Percentiles rank a stretch among this genome's conserved stretches.
These are phyloP conservation scores for Hapsidospora chrysogenum DNA, from an alignment of 495 filamentous ascomycete genomes.

Conservation along the genomic window DNA sequence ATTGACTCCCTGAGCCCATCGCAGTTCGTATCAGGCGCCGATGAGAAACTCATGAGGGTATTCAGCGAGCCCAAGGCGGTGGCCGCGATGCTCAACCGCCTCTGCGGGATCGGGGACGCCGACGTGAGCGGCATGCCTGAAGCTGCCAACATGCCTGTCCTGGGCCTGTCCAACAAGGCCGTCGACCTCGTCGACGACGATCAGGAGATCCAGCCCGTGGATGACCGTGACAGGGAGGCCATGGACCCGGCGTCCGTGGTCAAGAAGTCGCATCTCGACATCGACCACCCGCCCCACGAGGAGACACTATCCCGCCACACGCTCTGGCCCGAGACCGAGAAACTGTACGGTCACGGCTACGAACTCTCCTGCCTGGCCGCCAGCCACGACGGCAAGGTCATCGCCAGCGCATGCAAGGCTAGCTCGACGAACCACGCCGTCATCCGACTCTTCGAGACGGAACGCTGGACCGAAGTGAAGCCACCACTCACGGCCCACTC, in stretches of 20 bases:
- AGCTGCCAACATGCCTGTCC: slow-evolving; percentile 80
- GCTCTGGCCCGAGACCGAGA: slow-evolving; percentile 90
- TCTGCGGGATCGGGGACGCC: slow-evolving; percentile 40
- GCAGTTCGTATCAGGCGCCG: slow-evolving; percentile 86
- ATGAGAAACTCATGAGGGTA: slow-evolving; percentile 91
- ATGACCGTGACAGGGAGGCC: slow-evolving; percentile 19
- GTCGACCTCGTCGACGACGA: slow-evolving; percentile 44
- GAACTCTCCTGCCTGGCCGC: slow-evolving; percentile 86
- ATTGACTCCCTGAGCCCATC: slow-evolving; percentile 52
- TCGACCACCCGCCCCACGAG: slow-evolving; percentile 65
- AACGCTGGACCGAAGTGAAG: slow-evolving; percentile 71
- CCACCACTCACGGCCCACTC: slow-evolving; percentile 67
- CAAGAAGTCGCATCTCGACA: slow-evolving; percentile 25
- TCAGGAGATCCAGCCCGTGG: slow-evolving; percentile 19
- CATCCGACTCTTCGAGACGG: slow-evolving; percentile 76
- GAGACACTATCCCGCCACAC: slow-evolving; percentile 80
- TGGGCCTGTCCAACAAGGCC: slow-evolving; percentile 94
- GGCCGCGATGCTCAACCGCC: slow-evolving; percentile 49
- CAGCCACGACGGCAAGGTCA: slow-evolving; percentile 50
- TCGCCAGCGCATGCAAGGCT: slow-evolving; percentile 90
- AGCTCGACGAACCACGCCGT: slow-evolving; percentile 88
- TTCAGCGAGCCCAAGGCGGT: slow-evolving; percentile 82
- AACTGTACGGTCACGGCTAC: slow-evolving; percentile 97
- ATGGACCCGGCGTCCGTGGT: slow-evolving; percentile 23
- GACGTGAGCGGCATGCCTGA: slow-evolving; percentile 46